Evolutionary conservation across 176 grass and related monocot genomes (phyloP), one percentile per base, ranked within the genome.

Genomic region (barley (Hordeum vulgare)): DNA sequence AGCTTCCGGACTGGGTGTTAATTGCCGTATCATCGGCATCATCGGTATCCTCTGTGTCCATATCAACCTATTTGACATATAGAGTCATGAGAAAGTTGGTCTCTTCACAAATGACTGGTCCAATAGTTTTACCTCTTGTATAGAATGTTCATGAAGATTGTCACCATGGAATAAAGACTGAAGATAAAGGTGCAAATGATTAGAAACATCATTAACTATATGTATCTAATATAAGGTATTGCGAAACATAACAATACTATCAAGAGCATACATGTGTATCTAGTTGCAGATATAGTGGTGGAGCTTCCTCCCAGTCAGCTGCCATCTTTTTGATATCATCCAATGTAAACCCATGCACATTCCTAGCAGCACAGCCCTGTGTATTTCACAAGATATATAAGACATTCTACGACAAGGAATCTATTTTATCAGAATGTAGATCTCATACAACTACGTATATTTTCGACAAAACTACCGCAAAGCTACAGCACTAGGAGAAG

Each of bases 361-460:
- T 98, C 82, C 93, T 95, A 35, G 93, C 96, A 66, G 89, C 93
- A 83, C 96, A 95, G 26, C 96, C 96, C 96, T 95, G 83, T 85
- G 83, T 82, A 33, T 58, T 85, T 63, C 79, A 56, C 21, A 64
- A 40, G 57, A 87, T 84, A 87, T 88, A 63, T 88, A 83, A 78
- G 26, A 8, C 14, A 25, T 66, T 24, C 23, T 29, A 86, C 27
- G 41, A 84, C 20, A 66, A 67, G 26, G 78, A 60, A 67, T 14
- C 59, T 64, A 63, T 31, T 20, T 64, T 53, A 74, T 28, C n/a
- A 44, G 24, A 36, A 33, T 6, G 17, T 74, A 74, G 53, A 74
- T 74, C 27, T 20, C 9, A 74, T 49, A 51, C 9, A 74, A 74
- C 41, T 60, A 73, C 25, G 15, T 7, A 27, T 10, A 20, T 74